Percentiles rank a stretch among this genome's conserved stretches.
Evolutionary conservation across 345 rosid species (phyloP).

Genomic region (Gossypium herbaceum): DNA sequence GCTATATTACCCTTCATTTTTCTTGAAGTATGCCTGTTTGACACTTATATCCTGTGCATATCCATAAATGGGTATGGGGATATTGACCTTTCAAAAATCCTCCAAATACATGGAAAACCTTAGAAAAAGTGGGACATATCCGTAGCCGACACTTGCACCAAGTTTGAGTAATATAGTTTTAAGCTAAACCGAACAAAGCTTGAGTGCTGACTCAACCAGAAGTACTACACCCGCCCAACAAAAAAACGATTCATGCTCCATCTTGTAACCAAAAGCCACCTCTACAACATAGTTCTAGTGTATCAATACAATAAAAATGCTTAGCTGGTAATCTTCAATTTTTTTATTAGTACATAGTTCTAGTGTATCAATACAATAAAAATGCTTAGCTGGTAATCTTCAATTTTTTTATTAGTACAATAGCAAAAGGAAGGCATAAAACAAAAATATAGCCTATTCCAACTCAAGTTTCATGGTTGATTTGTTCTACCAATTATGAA

Average conservation of each 20-base stretch:
- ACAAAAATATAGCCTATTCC: neutral
- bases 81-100: neutral
- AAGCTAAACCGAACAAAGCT: neutral
- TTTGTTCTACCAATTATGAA: neutral
- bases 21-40: neutral
- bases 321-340: neutral
- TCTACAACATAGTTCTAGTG: neutral
- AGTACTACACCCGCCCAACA: neutral
- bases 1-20: neutral
- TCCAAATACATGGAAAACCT: neutral
- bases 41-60: neutral
- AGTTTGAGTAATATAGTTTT: neutral
- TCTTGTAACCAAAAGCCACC: neutral
- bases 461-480: constrained; percentile 9
- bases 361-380: neutral
- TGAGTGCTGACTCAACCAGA: neutral
- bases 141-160: neutral
- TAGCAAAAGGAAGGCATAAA: neutral
- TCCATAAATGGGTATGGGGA: neutral
- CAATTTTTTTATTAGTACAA: neutral
- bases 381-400: neutral
- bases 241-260: neutral
- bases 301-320: neutral
- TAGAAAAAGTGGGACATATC: neutral
- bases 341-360: neutral